phyloP scores from a whole-genome alignment of 106 monocot species.

The Dendrobium nobile region DNA sequence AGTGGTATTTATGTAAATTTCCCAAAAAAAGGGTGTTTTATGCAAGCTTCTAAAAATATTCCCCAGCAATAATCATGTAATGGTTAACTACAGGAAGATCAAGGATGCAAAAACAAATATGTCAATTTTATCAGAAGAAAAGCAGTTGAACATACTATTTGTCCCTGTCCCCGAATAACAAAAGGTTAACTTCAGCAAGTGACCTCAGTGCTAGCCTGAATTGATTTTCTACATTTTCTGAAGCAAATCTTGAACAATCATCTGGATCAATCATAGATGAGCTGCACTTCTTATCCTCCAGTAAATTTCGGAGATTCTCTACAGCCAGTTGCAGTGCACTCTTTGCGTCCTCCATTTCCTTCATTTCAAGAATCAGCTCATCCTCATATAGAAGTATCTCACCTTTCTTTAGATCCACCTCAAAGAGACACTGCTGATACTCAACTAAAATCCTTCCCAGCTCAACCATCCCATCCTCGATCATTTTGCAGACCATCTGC shows the following conservation, averaged over 20 bases:
- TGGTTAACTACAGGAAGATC: background rate
- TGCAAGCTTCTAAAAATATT: too few relatives aligned
- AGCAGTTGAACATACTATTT: background rate
- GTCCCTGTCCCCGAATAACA: constrained; percentile 8
- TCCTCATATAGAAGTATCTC: constrained; percentile 43
- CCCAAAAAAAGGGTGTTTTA: too few relatives aligned
- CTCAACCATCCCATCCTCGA: constrained; percentile 17
- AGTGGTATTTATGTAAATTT: too few relatives aligned
- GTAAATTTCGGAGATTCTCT: constrained; percentile 20
- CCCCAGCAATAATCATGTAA: too few relatives aligned
- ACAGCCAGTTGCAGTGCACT: constrained; percentile 13
- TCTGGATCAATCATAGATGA: background rate
- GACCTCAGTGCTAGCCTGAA: constrained; percentile 20
- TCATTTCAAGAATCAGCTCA: constrained; percentile 14
- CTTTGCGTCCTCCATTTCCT: constrained; percentile 28
- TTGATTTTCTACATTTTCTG: constrained; percentile 22
- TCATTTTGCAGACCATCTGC: constrained; percentile 29
- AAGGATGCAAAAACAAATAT: background rate
- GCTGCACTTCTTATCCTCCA: constrained; percentile 12
- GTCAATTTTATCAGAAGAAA: background rate
- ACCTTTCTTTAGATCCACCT: constrained; percentile 33
- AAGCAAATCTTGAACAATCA: background rate
- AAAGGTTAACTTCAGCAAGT: constrained; percentile 24
- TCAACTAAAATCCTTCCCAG: constrained; percentile 36
- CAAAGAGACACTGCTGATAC: constrained; percentile 41